Conservation (phyloP, 2,329 filamentous ascomycete genomes). For the Neurospora sp. region DNA sequence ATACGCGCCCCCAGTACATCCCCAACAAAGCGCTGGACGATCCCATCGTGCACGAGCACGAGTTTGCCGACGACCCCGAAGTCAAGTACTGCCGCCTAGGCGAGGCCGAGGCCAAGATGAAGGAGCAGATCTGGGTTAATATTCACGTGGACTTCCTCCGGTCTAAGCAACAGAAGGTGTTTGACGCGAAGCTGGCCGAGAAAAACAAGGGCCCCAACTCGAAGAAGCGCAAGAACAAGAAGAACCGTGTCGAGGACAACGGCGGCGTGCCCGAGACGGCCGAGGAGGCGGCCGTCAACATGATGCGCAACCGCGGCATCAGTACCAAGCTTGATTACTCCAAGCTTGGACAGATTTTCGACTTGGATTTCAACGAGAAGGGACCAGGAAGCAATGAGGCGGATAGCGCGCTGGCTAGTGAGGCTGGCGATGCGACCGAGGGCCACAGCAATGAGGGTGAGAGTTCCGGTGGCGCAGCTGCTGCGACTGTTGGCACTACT, state of each 20-base stretch:
- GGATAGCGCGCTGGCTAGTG: background rate
- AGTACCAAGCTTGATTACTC: slow-evolving; percentile 70
- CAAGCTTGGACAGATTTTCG: slow-evolving; percentile 47
- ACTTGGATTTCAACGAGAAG: background rate
- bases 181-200: slow-evolving; percentile 55
- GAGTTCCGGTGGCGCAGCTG: background rate
- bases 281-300: slow-evolving; percentile 57
- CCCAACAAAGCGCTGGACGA: slow-evolving; percentile 37
- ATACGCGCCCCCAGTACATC: background rate
- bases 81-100: slow-evolving; percentile 70
- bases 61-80: slow-evolving; percentile 85
- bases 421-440: background rate
- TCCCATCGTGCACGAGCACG: slow-evolving; percentile 61
- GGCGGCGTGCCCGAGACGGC: slow-evolving; percentile 49
- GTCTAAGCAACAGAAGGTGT: slow-evolving; percentile 71
- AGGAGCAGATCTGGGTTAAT: slow-evolving; percentile 89
- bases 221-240: slow-evolving; percentile 35
- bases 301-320: slow-evolving; percentile 57
- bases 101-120: slow-evolving; percentile 65
- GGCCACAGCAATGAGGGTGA: background rate
- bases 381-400: background rate
- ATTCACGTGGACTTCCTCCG: slow-evolving; percentile 92
- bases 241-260: slow-evolving; percentile 47
- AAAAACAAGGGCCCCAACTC: slow-evolving; percentile 34
- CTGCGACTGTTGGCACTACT: background rate